Conservation (phyloP, 169 alveolate genomes). For the Plasmodium cynomolgi region DNA sequence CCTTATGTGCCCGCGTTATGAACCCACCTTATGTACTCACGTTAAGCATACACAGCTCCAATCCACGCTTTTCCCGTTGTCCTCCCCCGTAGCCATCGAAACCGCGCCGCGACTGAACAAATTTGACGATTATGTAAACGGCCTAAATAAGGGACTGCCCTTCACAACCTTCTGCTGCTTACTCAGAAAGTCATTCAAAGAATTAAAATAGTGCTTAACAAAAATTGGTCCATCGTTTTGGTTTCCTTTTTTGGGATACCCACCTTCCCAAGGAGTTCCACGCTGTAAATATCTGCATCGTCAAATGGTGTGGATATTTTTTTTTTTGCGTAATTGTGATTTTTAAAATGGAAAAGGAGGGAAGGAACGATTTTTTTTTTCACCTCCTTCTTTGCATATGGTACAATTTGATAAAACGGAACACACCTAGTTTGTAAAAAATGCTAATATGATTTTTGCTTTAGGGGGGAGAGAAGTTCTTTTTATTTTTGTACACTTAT, state of each 20-base stretch:
- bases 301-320: not conserved
- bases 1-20: not conserved
- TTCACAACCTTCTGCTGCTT: slow-evolving; percentile 68
- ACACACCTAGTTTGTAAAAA: not conserved
- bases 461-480: not conserved
- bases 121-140: slow-evolving; percentile 45
- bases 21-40: not conserved
- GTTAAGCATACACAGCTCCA: not conserved
- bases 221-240: not conserved
- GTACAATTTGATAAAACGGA: not conserved
- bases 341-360: not conserved
- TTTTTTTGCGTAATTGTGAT: not conserved
- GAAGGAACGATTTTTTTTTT: not conserved
- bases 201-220: slow-evolving; percentile 15
- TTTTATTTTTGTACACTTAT: not conserved
- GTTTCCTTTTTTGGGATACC: not conserved
- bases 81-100: slow-evolving; percentile 27
- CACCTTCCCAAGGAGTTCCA: not conserved
- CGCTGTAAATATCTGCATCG: not conserved
- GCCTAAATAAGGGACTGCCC: slow-evolving; percentile 62
- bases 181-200: slow-evolving; percentile 64
- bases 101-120: slow-evolving; percentile 37
- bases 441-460: not conserved
- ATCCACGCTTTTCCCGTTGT: not conserved
- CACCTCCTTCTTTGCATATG: not conserved